A percentile compares a stretch with the other conserved stretches of the same genome.
phyloP scores from a whole-genome alignment of 768 basidiomycete genomes.

The Auricularia sp. region DNA sequence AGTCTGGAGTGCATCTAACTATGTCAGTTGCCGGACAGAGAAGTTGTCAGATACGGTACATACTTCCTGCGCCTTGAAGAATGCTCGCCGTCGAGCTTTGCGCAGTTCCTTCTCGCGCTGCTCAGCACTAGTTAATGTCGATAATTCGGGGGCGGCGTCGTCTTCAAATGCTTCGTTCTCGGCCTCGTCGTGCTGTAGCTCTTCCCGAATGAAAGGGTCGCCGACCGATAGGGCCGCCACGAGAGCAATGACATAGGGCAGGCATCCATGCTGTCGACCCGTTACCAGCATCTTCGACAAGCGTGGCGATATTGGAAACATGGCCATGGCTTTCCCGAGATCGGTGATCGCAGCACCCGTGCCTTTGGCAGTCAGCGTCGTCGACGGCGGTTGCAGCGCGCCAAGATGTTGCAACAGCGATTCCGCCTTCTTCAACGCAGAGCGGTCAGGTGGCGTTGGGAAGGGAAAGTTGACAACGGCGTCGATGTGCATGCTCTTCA shows the following conservation, averaged over 20 bases:
- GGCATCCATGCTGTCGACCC: constrained; percentile 74
- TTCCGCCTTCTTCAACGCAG: constrained; percentile 71
- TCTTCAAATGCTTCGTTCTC: constrained; percentile 21
- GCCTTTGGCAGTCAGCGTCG: constrained; percentile 15
- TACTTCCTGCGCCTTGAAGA: constrained; percentile 76
- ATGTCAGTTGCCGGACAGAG: neutral
- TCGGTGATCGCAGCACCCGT: constrained; percentile 68
- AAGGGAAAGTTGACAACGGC: constrained; percentile 96
- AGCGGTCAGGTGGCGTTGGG: constrained; percentile 86
- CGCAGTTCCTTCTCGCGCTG: constrained; percentile 46
- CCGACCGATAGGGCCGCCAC: constrained; percentile 90
- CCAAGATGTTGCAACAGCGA: constrained; percentile 70
- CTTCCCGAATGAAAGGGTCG: constrained; percentile 89
- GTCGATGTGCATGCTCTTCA: constrained; percentile 99
- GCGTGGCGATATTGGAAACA: constrained; percentile 89
- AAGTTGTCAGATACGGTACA: constrained; percentile 11
- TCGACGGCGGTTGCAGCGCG: constrained; percentile 46
- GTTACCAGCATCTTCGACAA: constrained; percentile 94
- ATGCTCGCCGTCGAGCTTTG: constrained; percentile 59
- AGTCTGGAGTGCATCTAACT: constrained; percentile 65
- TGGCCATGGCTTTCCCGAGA: constrained; percentile 83
- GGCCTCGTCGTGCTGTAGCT: constrained; percentile 31
- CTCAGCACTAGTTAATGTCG: constrained; percentile 38
- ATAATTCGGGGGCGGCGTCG: constrained; percentile 19
- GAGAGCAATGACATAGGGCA: constrained; percentile 85